phyloP scores from a whole-genome alignment of 2,329 filamentous ascomycete species.

The Chaetomium globosum region DNA sequence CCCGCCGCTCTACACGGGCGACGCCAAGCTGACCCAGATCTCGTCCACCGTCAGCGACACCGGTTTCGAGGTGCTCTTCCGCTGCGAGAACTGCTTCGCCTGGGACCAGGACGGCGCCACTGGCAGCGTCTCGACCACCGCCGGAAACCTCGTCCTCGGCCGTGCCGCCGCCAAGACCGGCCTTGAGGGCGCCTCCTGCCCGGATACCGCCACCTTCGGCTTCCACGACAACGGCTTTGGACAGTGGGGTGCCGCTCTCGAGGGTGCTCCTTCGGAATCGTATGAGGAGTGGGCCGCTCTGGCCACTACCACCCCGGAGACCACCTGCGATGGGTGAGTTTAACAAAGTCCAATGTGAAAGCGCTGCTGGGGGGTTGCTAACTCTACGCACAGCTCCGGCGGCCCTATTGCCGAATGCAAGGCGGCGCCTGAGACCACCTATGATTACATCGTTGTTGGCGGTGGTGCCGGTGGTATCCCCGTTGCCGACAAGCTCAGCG shows the following conservation, averaged over 20 bases:
- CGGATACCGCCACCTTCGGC: slow-evolving; percentile 50
- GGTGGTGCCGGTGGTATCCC: slow-evolving; percentile 63
- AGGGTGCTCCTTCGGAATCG: slow-evolving; percentile 45
- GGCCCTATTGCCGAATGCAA: slow-evolving; percentile 26
- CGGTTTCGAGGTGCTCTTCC: slow-evolving; percentile 65
- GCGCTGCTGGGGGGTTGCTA: not conserved
- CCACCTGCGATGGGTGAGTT: slow-evolving; percentile 34
- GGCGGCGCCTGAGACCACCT: slow-evolving; percentile 42
- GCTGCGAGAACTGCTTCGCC: slow-evolving; percentile 60
- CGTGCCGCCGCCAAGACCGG: slow-evolving; percentile 56
- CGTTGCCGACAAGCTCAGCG: slow-evolving; percentile 64
- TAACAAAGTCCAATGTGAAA: not conserved
- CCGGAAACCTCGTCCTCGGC: slow-evolving; percentile 53
- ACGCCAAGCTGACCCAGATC: slow-evolving; percentile 64
- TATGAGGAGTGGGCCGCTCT: slow-evolving; percentile 51
- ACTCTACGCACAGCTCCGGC: slow-evolving; percentile 5
- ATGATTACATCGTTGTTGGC: slow-evolving; percentile 67
- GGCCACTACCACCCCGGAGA: slow-evolving; percentile 45
- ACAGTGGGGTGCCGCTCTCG: slow-evolving; percentile 53
- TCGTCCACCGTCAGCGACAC: slow-evolving; percentile 60
- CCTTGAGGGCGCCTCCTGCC: slow-evolving; percentile 48
- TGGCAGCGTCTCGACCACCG: slow-evolving; percentile 50
- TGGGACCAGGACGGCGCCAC: slow-evolving; percentile 55
- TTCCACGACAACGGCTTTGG: slow-evolving; percentile 59
- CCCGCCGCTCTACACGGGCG: slow-evolving; percentile 62